phyloP scores from a whole-genome alignment of 805 yeast species.

The Yarrowia sp. region DNA sequence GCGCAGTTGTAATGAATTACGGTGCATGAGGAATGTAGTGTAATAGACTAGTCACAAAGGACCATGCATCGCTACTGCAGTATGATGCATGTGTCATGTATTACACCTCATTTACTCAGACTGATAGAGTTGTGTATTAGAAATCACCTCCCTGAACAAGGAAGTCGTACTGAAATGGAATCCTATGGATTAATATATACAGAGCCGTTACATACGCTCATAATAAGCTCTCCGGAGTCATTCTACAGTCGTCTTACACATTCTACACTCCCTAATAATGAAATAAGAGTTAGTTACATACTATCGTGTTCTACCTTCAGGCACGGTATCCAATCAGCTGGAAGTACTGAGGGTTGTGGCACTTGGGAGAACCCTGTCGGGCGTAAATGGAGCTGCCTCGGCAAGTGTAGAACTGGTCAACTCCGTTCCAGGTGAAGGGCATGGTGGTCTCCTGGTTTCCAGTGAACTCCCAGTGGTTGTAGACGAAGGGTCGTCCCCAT shows the following conservation, averaged over 20 bases:
- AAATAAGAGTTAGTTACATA: constrained; percentile 3
- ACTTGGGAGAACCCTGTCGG: constrained; percentile 18
- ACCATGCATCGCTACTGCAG: background rate
- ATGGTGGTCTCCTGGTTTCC: constrained; percentile 28
- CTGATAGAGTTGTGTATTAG: background rate
- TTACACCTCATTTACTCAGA: background rate
- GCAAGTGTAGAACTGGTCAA: constrained; percentile 10
- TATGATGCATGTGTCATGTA: constrained; percentile 5
- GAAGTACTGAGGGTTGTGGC: constrained; percentile 17
- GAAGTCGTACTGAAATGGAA: too few species aligned
- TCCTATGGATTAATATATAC: too few species aligned
- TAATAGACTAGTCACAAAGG: background rate
- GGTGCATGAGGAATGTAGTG: background rate
- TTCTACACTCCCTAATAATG: too few species aligned
- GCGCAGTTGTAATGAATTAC: background rate
- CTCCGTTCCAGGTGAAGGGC: constrained; percentile 26
- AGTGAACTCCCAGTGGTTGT: constrained; percentile 27
- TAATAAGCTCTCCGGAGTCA: too few species aligned
- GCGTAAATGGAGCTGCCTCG: constrained; percentile 14
- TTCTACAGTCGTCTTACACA: too few species aligned
- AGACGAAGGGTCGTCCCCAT: constrained; percentile 23
- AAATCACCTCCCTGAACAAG: background rate
- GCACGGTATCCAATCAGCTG: constrained; percentile 26
- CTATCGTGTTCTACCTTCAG: background rate
- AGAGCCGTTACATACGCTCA: too few species aligned